phyloP scores from a whole-genome alignment of 768 basidiomycete species.

The Tricholoma hemisulphureum region DNA sequence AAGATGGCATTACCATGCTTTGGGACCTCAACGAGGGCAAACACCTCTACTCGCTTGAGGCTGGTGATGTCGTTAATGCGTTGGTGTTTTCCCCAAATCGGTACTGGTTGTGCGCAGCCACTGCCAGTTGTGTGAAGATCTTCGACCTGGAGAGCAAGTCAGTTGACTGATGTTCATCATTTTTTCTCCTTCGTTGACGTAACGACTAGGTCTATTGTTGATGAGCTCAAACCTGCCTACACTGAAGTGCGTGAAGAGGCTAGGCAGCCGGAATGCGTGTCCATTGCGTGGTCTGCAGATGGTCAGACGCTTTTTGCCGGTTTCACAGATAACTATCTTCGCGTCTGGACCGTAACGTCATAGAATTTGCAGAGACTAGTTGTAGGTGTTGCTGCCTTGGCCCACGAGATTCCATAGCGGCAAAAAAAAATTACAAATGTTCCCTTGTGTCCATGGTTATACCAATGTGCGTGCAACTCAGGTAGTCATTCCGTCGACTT shows the following conservation, averaged over 20 bases:
- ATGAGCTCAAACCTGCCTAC: conserved; percentile 97
- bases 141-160: conserved; percentile 99
- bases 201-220: conserved; percentile 81
- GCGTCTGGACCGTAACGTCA: conserved; percentile 85
- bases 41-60: conserved; percentile 99
- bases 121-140: conserved; percentile 96
- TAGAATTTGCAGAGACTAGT: conserved; percentile 35
- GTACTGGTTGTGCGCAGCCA: conserved; percentile 99
- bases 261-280: conserved; percentile 88
- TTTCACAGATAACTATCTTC: conserved; percentile 92
- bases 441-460: conserved; percentile 9
- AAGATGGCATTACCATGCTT: conserved; percentile 99
- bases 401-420: conserved; percentile 21
- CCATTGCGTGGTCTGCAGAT: conserved; percentile 97
- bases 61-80: conserved; percentile 97
- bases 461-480: background rate
- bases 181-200: conserved; percentile 2
- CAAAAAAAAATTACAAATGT: conserved; percentile 32
- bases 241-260: conserved; percentile 69
- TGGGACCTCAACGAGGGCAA: conserved; percentile 99
- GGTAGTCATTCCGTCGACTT: conserved; percentile 34
- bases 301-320: conserved; percentile 97
- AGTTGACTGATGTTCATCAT: conserved; percentile 32
- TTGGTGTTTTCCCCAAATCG: conserved; percentile 99
- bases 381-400: conserved; percentile 13